A percentile compares a stretch with the other conserved stretches of the same genome.
Conservation (phyloP, 2,329 filamentous ascomycete species). For the Didymella exigua region DNA sequence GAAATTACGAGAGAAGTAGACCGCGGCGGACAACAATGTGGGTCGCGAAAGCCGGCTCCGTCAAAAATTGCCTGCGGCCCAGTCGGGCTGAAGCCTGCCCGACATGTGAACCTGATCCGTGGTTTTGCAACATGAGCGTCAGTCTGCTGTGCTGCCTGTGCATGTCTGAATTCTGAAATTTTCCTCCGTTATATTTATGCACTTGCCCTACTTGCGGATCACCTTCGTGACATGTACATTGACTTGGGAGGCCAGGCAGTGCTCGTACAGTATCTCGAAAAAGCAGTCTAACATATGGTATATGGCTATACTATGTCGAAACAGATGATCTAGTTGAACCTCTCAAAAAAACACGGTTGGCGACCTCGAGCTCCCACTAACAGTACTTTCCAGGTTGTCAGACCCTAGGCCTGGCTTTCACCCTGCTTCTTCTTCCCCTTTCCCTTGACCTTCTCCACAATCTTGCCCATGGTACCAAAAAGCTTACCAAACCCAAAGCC, state of each 20-base stretch:
- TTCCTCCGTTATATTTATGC: not conserved
- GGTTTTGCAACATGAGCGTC: not conserved
- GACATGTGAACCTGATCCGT: conserved; percentile 6
- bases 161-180: not conserved
- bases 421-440: conserved; percentile 19
- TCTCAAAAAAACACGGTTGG: not conserved
- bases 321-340: not conserved
- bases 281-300: not conserved
- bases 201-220: not conserved
- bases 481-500: conserved; percentile 69
- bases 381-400: not conserved
- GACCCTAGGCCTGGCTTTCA: conserved; percentile 2
- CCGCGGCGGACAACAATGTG: conserved; percentile 34
- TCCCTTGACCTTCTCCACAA: conserved; percentile 23
- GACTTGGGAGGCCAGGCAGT: not conserved
- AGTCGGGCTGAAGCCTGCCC: conserved; percentile 26
- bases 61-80: conserved; percentile 39
- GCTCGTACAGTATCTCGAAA: not conserved
- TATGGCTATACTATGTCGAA: not conserved
- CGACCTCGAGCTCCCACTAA: not conserved
- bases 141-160: too few species aligned
- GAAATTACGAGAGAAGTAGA: conserved; percentile 25
- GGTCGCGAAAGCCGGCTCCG: conserved; percentile 29
- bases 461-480: conserved; percentile 56
- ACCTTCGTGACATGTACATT: too few species aligned